Conservation (phyloP, 176 grass and related monocot genomes). For the Rhipidocladum racemiflorum region DNA sequence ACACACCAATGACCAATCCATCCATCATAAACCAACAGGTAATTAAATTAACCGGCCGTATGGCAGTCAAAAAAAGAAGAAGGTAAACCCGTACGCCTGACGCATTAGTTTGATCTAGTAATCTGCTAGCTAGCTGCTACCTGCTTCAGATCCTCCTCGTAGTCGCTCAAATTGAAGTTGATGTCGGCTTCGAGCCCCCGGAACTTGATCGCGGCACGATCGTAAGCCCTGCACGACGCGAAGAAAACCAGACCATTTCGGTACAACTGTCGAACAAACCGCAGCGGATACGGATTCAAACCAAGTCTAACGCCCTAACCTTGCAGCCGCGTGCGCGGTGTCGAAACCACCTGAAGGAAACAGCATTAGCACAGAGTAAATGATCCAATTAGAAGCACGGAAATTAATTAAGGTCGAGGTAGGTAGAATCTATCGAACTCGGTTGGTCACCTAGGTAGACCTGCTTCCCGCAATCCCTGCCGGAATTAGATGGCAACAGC, state of each 20-base stretch:
- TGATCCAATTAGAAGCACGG: background rate
- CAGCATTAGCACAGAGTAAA: background rate
- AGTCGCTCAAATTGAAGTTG: conserved; percentile 89
- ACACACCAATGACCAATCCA: background rate
- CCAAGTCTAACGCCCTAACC: conserved; percentile 26
- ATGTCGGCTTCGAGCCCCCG: conserved; percentile 88
- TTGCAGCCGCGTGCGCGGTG: conserved; percentile 86
- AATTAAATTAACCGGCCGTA: too few species aligned
- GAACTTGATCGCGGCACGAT: conserved; percentile 96
- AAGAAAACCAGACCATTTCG: background rate
- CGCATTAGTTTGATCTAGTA: background rate
- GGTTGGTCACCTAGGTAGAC: conserved; percentile 78
- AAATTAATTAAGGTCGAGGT: background rate
- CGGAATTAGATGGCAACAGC: conserved; percentile 7
- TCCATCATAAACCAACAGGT: background rate
- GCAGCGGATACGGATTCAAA: background rate
- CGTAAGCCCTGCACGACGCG: conserved; percentile 62
- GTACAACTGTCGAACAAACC: background rate
- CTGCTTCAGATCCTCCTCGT: conserved; percentile 94
- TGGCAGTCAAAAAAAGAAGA: too few species aligned
- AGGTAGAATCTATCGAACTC: conserved; percentile 1
- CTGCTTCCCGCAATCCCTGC: conserved; percentile 97
- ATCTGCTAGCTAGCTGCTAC: background rate
- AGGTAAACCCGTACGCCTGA: background rate
- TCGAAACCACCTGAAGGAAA: conserved; percentile 84